phyloP scores from a whole-genome alignment of 768 basidiomycete species.

The Stropharia rugosoannulata region DNA sequence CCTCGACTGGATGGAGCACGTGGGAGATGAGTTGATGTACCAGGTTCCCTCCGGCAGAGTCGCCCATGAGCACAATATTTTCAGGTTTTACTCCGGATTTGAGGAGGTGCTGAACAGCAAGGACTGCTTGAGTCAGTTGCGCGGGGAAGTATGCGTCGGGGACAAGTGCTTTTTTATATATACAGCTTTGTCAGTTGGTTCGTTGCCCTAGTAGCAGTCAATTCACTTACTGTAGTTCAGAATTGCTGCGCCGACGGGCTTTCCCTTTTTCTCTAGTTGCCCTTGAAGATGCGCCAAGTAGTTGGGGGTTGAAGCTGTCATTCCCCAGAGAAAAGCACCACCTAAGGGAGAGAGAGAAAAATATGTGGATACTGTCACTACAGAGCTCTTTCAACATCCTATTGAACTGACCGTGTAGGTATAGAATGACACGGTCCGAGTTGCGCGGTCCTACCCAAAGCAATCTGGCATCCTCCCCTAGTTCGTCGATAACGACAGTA shows the following conservation, averaged over 20 bases:
- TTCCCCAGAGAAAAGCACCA: slow-evolving; percentile 17
- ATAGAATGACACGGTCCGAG: slow-evolving; percentile 12
- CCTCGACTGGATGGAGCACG: slow-evolving; percentile 32
- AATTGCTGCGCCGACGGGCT: slow-evolving; percentile 14
- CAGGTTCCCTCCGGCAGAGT: slow-evolving; percentile 40
- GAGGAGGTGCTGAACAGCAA: slow-evolving; percentile 31
- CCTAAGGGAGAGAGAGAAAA: background rate
- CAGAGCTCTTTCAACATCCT: too few relatives aligned
- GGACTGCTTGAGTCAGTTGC: slow-evolving; percentile 28
- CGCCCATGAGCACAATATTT: slow-evolving; percentile 33
- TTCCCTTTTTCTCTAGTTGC: slow-evolving; percentile 9
- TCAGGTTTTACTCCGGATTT: slow-evolving; percentile 26
- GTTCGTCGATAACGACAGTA: background rate
- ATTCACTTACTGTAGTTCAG: slow-evolving; percentile 13
- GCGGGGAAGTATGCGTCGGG: slow-evolving; percentile 34
- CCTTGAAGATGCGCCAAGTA: slow-evolving; percentile 21
- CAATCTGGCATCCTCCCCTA: slow-evolving; percentile 10
- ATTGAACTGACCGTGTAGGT: slow-evolving; percentile 12
- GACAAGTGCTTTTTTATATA: slow-evolving; percentile 21
- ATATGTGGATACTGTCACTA: too few relatives aligned
- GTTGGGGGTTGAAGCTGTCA: slow-evolving; percentile 6
- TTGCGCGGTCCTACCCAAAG: slow-evolving; percentile 13
- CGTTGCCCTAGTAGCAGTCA: background rate
- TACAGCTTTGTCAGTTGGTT: slow-evolving; percentile 4
- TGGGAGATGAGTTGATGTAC: slow-evolving; percentile 36